Evolutionary conservation across 805 yeast genomes (phyloP).

Genomic region (Scheffersomyces stipitis): DNA sequence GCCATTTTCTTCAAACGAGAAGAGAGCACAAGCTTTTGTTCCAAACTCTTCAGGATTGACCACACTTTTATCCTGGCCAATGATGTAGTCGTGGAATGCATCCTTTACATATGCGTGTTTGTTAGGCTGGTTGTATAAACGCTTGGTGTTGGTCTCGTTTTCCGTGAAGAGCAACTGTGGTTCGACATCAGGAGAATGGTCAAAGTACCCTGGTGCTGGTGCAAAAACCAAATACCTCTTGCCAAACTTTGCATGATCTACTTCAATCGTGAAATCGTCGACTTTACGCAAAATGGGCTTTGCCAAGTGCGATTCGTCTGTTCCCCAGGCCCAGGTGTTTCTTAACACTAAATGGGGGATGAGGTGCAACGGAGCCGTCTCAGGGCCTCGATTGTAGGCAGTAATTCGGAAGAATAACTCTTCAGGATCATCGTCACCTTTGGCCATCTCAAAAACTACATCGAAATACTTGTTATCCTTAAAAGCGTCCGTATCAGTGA

Average conservation of each 20-base stretch:
- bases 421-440: conserved; percentile 76
- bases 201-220: conserved; percentile 72
- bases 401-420: conserved; percentile 81
- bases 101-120: conserved; percentile 69
- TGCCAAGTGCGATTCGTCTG: conserved; percentile 42
- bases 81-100: conserved; percentile 84
- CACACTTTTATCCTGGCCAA: conserved; percentile 56
- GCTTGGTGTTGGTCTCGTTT: conserved; percentile 76
- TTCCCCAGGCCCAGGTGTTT: conserved; percentile 94
- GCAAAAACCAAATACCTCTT: conserved; percentile 63
- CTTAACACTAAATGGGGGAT: conserved; percentile 82
- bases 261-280: conserved; percentile 49
- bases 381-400: conserved; percentile 79
- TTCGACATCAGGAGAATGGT: conserved; percentile 61
- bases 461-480: conserved; percentile 80
- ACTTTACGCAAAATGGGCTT: conserved; percentile 51
- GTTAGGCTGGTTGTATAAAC: conserved; percentile 65
- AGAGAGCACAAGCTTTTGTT: conserved; percentile 86
- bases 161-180: conserved; percentile 83
- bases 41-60: conserved; percentile 73
- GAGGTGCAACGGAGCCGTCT: conserved; percentile 85
- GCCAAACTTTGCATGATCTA: conserved; percentile 72
- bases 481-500: conserved; percentile 76
- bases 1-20: conserved; percentile 69
- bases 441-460: conserved; percentile 86